A percentile compares a stretch with the other conserved stretches of the same genome.
Conservation (phyloP, 192 early-diverging fungal species). For the Neocallimastix lanati region DNA sequence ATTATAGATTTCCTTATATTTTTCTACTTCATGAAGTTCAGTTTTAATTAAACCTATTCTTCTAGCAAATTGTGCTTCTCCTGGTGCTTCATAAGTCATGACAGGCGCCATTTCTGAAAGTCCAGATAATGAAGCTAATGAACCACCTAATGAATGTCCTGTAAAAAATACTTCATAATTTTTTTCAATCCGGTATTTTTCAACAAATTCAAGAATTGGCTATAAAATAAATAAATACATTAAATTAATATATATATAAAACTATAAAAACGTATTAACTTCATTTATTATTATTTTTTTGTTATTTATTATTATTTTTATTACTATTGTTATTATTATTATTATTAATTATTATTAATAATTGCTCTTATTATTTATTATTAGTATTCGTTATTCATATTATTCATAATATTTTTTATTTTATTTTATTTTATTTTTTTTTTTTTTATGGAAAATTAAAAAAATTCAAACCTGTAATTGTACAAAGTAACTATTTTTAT, state of each 20-base stretch:
- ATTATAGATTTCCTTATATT: conserved; percentile 15
- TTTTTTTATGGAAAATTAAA: too few species aligned
- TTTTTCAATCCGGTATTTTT: background rate
- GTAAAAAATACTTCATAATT: background rate
- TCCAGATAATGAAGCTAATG: conserved; percentile 52
- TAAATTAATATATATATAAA: too few species aligned
- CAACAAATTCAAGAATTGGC: background rate
- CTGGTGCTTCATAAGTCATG: conserved; percentile 67
- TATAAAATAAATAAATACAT: too few species aligned
- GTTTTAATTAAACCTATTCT: conserved; percentile 45
- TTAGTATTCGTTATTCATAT: background rate
- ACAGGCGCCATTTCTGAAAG: conserved; percentile 69
- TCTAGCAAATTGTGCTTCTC: conserved; percentile 54
- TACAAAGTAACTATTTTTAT: background rate
- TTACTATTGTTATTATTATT: too few species aligned
- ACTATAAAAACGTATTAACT: too few species aligned
- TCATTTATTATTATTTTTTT: too few species aligned
- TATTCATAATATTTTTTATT: background rate
- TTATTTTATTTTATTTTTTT: background rate
- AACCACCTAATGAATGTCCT: conserved; percentile 33
- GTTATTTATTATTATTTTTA: too few species aligned
- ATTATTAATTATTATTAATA: too few species aligned
- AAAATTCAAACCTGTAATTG: background rate
- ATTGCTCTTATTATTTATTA: too few species aligned
- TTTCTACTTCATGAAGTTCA: conserved; percentile 17